Base-by-base conservation (phyloP, 2,329 filamentous ascomycete species). In the Ophiostoma sp. region DNA sequence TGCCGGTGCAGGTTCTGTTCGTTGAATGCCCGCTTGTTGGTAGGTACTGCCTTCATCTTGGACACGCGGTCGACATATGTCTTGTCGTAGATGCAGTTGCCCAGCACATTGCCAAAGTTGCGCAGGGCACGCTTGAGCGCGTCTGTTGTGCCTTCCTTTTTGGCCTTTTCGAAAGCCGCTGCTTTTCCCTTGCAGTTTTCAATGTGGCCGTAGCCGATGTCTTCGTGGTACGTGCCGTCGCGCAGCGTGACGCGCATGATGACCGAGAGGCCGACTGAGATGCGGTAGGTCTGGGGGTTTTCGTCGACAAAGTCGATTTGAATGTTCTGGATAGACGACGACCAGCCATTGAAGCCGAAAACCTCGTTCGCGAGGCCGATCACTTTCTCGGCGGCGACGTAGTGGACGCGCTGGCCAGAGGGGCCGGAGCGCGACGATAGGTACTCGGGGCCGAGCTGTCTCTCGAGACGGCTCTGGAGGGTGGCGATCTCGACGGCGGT, bases 11-110 rank as follows among this genome's bases (percentile, higher is more conserved):
- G 82, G 55, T 89, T 89, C n/a, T 85, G 84, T 71, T 90, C 87
- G 73, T 94, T 87, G 79, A 93, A 97, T 77, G 85, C 92, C 0
- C 52, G 45, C 41, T 55, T 65, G 63, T 64, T 66, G 42, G 87
- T 85, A 4, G 92, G 90, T 68, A 85, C 83, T 16, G 88, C 86
- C 81, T 96, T 98, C 75, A 99, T 83, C 79, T 92, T 96, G 66
- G 89, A 90, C n/a, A 98, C 91, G 76, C 92, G 93, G 66, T 88
- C 84, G 68, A 99, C 82, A 76, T 97, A 99, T 70, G 94, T 89
- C 78, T 97, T 96, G 80, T 99, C 95, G 79, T 99, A 98, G 69
- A 99, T 88, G 81, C 95, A 99, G 76, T 98, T 99, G n/a, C 95
- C 95, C 67, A 99, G 82, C 16, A 98, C 90, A 74, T 98, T 98